Evolutionary conservation across 148 eudicot genomes (phyloP), one percentile per base, ranked within the genome.

Genomic region (Rhododendron ferrugineum): DNA sequence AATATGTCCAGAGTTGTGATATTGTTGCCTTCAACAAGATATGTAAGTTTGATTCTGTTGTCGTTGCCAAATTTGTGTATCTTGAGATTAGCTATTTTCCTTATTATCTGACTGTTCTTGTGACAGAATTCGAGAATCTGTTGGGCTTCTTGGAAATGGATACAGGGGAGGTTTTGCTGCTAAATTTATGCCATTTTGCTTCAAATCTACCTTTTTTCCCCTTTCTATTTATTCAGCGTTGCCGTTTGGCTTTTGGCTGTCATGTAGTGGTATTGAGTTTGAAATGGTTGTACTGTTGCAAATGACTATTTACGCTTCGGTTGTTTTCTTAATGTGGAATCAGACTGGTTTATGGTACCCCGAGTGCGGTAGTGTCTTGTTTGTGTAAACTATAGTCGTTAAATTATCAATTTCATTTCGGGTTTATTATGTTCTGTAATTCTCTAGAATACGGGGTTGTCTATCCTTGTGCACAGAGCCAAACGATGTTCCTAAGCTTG

Each of bases 11-110:
- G 94, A 97, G 99, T 81, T 94, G 97, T 84, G 99, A 97, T 81
- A 97, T 97, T 60, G 94, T 92, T 16, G 99, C 99, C 85, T 97
- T 97, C 94, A 97, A 97, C 90, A 97, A 97, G 88, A 97, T 97
- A 40, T 92, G 93, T 90, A 82, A 90, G 92, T 87, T 78, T 0
- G 37, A 66, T 34, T 47, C 75, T 32, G 75, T 26, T 5, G 34
- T 49, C 20, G 14, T 84, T 46, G 32, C 23, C 73, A 66, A 26
- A 26, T 66, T 28, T 66, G 34, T 16, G 6, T 66, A n/a, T 66
- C 15, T 66, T 66, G 73, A 26, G 70, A 22, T 49, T 50, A 13
- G 34, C 5, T 30, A 32, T 30, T 80, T 28, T 80, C 28, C 83
- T 56, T 56, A 58, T n/a, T 62, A 37, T 60, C 1, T 0, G 7